These are phyloP conservation scores for Ogataea pignaliae DNA, from an alignment of 805 yeast species.

Conservation along the genomic window DNA sequence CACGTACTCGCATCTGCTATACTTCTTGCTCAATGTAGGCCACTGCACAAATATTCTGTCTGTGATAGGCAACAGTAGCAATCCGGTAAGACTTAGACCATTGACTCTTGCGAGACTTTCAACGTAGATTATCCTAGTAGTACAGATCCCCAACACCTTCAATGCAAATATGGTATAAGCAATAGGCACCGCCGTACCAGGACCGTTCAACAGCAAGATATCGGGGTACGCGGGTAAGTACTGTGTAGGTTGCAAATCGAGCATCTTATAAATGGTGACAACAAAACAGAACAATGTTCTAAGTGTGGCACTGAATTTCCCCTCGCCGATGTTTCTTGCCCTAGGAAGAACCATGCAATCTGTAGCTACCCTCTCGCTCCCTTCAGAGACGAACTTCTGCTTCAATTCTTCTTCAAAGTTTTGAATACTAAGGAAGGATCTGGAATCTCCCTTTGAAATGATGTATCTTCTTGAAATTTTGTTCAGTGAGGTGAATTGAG, in stretches of 20 bases:
- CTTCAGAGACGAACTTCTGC: slow-evolving; percentile 15
- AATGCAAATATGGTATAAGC: slow-evolving; percentile 52
- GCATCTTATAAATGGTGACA: slow-evolving; percentile 14
- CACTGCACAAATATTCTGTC: slow-evolving; percentile 89
- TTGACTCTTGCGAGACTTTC: slow-evolving; percentile 86
- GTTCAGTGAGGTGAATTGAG: slow-evolving; percentile 29
- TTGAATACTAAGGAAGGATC: slow-evolving; percentile 39
- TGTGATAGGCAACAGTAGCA: slow-evolving; percentile 60
- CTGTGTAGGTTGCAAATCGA: neutral
- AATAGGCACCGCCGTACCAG: slow-evolving; percentile 74
- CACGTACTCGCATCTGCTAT: slow-evolving; percentile 62
- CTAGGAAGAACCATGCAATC: slow-evolving; percentile 21
- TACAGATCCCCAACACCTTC: slow-evolving; percentile 42
- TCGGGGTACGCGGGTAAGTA: slow-evolving; percentile 20
- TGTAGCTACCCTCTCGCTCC: too few species aligned
- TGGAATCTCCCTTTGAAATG: slow-evolving; percentile 42
- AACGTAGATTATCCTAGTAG: slow-evolving; percentile 65
- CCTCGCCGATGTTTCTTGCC: slow-evolving; percentile 37
- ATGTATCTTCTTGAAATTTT: slow-evolving; percentile 26
- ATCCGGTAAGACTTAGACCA: slow-evolving; percentile 72
- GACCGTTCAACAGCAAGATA: slow-evolving; percentile 59
- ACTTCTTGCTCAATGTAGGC: slow-evolving; percentile 52
- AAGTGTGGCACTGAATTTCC: slow-evolving; percentile 24
- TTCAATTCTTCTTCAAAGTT: slow-evolving; percentile 35
- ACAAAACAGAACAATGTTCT: slow-evolving; percentile 32